These are phyloP conservation scores for Typha latifolia DNA, from an alignment of 176 grass and related monocot species.

Conservation along the genomic window DNA sequence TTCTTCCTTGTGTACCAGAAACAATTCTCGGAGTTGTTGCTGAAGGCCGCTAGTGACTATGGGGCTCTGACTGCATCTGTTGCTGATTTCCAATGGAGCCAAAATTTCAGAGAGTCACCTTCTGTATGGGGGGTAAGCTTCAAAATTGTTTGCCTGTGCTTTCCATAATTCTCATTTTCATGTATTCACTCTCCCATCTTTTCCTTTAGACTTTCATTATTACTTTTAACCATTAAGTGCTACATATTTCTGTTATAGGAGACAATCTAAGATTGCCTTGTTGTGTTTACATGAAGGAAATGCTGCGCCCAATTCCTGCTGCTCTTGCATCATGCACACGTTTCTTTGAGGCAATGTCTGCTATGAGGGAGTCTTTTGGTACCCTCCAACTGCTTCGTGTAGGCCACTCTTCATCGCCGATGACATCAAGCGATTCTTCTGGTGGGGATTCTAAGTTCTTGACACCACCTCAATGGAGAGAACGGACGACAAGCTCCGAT, in stretches of 20 bases:
- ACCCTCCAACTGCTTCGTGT: constrained; percentile 76
- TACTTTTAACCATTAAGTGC: too few relatives aligned
- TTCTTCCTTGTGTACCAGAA: constrained; percentile 42
- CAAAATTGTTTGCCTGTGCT: background rate
- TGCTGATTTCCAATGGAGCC: constrained; percentile 93
- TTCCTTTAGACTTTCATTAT: too few relatives aligned
- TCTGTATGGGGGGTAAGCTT: constrained; percentile 85
- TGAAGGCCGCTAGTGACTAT: constrained; percentile 97
- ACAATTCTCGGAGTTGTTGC: constrained; percentile 97
- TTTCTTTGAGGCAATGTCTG: constrained; percentile 98
- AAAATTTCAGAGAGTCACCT: constrained; percentile 93
- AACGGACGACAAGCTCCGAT: constrained; percentile 5
- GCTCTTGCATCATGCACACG: constrained; percentile 93
- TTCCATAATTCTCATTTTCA: background rate
- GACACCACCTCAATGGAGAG: constrained; percentile 46
- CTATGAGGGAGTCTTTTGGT: constrained; percentile 92
- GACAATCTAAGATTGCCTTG: constrained; percentile 1
- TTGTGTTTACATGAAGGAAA: constrained; percentile 56
- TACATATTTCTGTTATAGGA: too few relatives aligned
- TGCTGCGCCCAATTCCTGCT: constrained; percentile 84
- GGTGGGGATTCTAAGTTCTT: constrained; percentile 48
- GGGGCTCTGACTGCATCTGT: constrained; percentile 81
- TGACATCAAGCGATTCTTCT: constrained; percentile 33
- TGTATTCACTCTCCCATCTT: background rate
- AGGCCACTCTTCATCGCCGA: constrained; percentile 33